These are phyloP conservation scores for Pythium dissotocum DNA, from an alignment of 352 stramenopile genomes.

Conservation along the genomic window DNA sequence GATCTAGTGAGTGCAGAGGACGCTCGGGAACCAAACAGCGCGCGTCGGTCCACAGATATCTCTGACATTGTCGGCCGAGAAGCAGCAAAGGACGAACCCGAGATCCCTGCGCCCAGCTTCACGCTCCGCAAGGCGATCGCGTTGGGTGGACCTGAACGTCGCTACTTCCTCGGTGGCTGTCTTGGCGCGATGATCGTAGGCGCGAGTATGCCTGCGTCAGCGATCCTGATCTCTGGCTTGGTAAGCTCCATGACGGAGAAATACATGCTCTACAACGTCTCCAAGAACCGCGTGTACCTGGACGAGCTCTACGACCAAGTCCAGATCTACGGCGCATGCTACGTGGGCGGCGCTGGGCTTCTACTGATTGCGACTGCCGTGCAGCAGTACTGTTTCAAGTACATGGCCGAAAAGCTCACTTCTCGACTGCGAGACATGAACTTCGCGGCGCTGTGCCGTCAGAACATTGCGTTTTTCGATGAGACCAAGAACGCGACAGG, in stretches of 20 bases:
- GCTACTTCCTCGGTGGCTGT: constrained; percentile 37
- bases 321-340: constrained; percentile 34
- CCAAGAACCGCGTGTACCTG: constrained; percentile 23
- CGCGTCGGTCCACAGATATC: neutral
- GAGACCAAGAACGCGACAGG: constrained; percentile 35
- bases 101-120: constrained; percentile 13
- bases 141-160: constrained; percentile 33
- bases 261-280: constrained; percentile 32
- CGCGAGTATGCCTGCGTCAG: constrained; percentile 32
- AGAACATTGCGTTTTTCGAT: constrained; percentile 59
- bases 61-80: neutral
- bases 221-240: constrained; percentile 28
- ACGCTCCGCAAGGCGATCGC: constrained; percentile 22
- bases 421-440: constrained; percentile 46
- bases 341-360: constrained; percentile 38
- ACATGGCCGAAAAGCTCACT: constrained; percentile 55
- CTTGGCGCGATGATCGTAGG: constrained; percentile 36
- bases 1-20: constrained; percentile 13
- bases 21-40: neutral
- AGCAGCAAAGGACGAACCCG: neutral
- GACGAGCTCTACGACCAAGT: constrained; percentile 41
- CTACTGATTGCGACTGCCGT: constrained; percentile 28
- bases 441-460: constrained; percentile 45
- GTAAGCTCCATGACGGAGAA: constrained; percentile 33
- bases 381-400: constrained; percentile 50